Evolutionary conservation across 495 filamentous ascomycete genomes (phyloP).

Genomic region (Friedmanniomyces endolithicus): DNA sequence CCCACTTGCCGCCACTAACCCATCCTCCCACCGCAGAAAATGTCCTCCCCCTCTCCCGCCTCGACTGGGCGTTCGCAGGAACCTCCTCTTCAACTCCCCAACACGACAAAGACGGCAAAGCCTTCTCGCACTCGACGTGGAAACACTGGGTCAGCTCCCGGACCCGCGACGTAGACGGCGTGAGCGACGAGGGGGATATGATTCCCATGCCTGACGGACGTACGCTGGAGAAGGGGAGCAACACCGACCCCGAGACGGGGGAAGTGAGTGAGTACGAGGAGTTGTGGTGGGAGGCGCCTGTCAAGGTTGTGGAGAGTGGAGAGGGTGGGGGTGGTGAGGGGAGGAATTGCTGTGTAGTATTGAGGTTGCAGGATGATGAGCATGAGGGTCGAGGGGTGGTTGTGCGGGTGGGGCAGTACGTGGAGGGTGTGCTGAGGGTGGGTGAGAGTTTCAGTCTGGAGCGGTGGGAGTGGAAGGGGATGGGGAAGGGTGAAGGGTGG

Average conservation of each 20-base stretch:
- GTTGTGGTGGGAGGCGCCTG: constrained; percentile 33
- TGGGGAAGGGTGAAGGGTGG: constrained; percentile 1
- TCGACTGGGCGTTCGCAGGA: constrained; percentile 44
- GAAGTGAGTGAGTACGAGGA: constrained; percentile 40
- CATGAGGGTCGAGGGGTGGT: constrained; percentile 32
- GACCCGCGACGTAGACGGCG: constrained; percentile 21
- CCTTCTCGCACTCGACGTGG: constrained; percentile 33
- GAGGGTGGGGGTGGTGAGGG: constrained; percentile 4
- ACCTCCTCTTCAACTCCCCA: constrained; percentile 22
- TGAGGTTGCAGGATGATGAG: constrained; percentile 19
- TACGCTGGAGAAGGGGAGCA: constrained; percentile 39
- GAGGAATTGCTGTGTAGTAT: constrained; percentile 9
- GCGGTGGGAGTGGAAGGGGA: constrained; percentile 30
- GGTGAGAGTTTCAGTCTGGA: constrained; percentile 32
- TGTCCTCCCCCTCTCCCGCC: constrained; percentile 1
- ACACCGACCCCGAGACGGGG: constrained; percentile 36
- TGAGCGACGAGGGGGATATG: constrained; percentile 42
- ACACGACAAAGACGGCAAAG: constrained; percentile 1
- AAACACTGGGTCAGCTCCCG: constrained; percentile 42
- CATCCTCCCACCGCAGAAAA: not conserved
- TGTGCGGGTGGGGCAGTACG: constrained; percentile 37
- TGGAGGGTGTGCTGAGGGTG: constrained; percentile 35
- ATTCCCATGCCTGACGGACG: constrained; percentile 29
- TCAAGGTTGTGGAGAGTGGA: constrained; percentile 11
- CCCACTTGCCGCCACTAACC: not conserved